Evolutionary conservation across 352 stramenopile species (phyloP), one percentile per base, ranked within the genome.

Genomic region (Phytophthora aleatoria): DNA sequence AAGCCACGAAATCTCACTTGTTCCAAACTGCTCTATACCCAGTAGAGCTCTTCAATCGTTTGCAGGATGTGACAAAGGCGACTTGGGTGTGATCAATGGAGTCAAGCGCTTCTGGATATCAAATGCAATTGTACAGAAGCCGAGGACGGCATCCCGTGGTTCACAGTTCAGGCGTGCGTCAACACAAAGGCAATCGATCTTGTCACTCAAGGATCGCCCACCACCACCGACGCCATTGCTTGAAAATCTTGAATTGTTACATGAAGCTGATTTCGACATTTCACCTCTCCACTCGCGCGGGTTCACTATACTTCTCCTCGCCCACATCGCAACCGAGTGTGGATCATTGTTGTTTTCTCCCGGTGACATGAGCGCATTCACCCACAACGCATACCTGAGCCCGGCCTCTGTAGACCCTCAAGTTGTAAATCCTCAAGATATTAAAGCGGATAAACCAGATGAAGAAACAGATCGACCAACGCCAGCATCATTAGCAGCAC

Each of bases 291-390:
- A 85, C 61, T 80, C 69, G 6, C 66, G 71, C 2, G 63, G 55
- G 11, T 79, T 85, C 8, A 64, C 77, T 0, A 49, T 74, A 24
- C 62, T 90, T 26, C 63, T 81, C 12, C 53, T 89, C 1, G 63
- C 69, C 5, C 83, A 89, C n/a, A 36, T 90, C 3, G 52, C 74
- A 0, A 73, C 72, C 0, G 82, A 85, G 43, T 88, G 81, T 31
- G 74, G 80, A 1, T 78, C 76, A 11, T 51, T 93, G 15, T 60
- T 93, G 12, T 93, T 91, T 63, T 77, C 77, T 10, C 81, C 80
- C 0, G 69, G 63, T 10, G 84, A 93, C 42, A 74, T 91, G 66
- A 87, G 71, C 3, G 71, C 73, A 7, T 91, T 89, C 44, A 67
- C 79, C 5, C 71, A 81, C 66, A 88, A 83, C 38, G 53, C 69